Evolutionary conservation across 805 yeast species (phyloP), one percentile per base, ranked within the genome.

Genomic region (Metschnikowia hibisci): DNA sequence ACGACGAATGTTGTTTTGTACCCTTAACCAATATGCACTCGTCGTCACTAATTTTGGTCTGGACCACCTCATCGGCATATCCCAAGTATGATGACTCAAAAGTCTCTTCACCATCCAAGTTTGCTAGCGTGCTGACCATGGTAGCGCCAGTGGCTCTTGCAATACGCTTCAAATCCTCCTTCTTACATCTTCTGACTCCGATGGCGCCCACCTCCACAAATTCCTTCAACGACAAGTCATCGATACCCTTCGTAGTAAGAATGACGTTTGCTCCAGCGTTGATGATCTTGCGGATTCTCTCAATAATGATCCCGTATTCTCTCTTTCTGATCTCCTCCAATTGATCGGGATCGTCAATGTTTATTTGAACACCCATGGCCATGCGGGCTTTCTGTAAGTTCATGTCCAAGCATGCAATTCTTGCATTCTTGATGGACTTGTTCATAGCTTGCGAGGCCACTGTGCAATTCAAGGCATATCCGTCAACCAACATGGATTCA

Each of bases 101-200:
- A 22, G 87, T 84, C 67, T 89, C 97, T 44, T 90, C 96, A 53
- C 97, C 96, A 66, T 93, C 98, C 65, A 95, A 76, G 61, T 93
- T 93, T 43, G 96, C 84, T 81, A 93, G 79, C 52, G 86, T 83
- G 42, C 86, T 74, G 39, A 95, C 75, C 58, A 93, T 71, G 4
- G 96, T 87, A 31, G 96, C 99, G 46, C 99, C 99, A 1, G 98
- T 89, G 34, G 99, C 98, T 60, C 96, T 79, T 6, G 99, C 98
- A 54, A 93, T 91, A 72, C 99, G 82, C 63, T 96, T 81, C 57
- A 93, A 76, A 66, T 93, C 99, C 67, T 93, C 99, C 62, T 88
- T 89, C 67, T 88, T 88, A 74, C 97, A 89, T 56, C 99, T 81
- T 72, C 99, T 84, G 37, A 93, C 96, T 16, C 93, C 97, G 88